Evolutionary conservation across 73 alveolate genomes (phyloP).

Genomic region (Stentor roeselii): DNA sequence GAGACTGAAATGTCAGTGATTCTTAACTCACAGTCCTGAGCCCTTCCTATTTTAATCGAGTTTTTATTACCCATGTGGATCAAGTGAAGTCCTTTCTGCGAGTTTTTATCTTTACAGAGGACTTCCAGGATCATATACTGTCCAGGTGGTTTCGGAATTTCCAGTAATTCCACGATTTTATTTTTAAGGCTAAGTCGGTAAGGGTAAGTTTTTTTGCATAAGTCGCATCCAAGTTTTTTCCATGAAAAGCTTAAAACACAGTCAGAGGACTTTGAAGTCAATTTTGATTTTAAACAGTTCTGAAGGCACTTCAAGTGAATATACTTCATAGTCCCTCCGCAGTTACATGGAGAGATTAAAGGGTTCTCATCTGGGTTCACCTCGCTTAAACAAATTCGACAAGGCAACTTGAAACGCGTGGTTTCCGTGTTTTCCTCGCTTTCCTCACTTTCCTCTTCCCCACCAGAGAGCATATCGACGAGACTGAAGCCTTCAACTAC

Average conservation of each 20-base stretch:
- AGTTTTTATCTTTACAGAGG: constrained; percentile 25
- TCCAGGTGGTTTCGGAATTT: constrained; percentile 31
- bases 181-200: constrained; percentile 35
- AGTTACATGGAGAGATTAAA: constrained; percentile 73
- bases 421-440: background rate
- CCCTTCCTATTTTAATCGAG: constrained; percentile 69
- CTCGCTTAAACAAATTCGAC: constrained; percentile 23
- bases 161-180: background rate
- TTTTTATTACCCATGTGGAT: background rate
- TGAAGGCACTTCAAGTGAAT: constrained; percentile 78
- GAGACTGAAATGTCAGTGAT: constrained; percentile 81
- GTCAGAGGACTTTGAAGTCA: constrained; percentile 49
- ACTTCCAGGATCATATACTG: constrained; percentile 18
- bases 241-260: constrained; percentile 43
- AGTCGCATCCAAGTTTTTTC: constrained; percentile 87
- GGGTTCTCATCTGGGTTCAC: constrained; percentile 65
- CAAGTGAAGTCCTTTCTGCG: constrained; percentile 23
- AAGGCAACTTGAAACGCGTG: background rate
- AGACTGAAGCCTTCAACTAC: constrained; percentile 13
- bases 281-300: constrained; percentile 74
- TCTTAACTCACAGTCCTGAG: constrained; percentile 73
- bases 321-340: constrained; percentile 85
- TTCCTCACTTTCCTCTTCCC: constrained; percentile 23
- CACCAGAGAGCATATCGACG: background rate
- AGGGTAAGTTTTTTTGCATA: constrained; percentile 80